Base-by-base conservation (phyloP, 805 yeast genomes). In the Naumovozyma baii region DNA sequence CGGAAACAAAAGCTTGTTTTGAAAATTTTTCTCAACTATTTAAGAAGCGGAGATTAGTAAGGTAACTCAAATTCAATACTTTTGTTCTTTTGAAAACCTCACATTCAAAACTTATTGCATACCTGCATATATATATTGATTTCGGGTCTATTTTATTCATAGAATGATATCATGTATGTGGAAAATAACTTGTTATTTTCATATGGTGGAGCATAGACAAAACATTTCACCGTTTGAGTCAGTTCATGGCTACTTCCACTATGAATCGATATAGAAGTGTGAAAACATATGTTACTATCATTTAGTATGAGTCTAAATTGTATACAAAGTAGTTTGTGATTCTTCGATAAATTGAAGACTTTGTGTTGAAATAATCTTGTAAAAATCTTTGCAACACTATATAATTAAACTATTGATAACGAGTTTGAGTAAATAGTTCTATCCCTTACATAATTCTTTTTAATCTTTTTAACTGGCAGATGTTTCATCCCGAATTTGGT, bases 181-280 rank as follows among this genome's bases (percentile, higher is more conserved):
- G 35, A 20, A 29, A 29, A 14, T 17, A 26, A 8, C 15, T 13
- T 14, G 18, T 17, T 33, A 16, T 18, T 18, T 17, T 18, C 12
- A 26, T 33, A 9, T 31, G 35, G 34, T 42, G 39, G 46, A 42
- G 55, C 56, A 51, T 33, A 51, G 50, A 46, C 33, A 25, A 33
- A 44, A 25, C 28, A 42, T 46, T 45, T 38, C 55, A 45, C 57
- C 57, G 57, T 52, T 52, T 52, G 57, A 52, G 53, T 53, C 54
- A 46, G 44, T 41, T 43, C 42, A 41, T 46, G 30, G 37, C 37
- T 36, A 37, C 34, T 36, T 34, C 40, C 19, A 55, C 57, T 44
- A 44, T 41, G 46, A 50, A 41, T 39, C 47, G 61, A 57, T 51
- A 57, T 57, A 57, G 62, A 57, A 57, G 62, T 37, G 62, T 55